Conservation (phyloP, 495 filamentous ascomycete genomes). For the Podospora pseudocomata region DNA sequence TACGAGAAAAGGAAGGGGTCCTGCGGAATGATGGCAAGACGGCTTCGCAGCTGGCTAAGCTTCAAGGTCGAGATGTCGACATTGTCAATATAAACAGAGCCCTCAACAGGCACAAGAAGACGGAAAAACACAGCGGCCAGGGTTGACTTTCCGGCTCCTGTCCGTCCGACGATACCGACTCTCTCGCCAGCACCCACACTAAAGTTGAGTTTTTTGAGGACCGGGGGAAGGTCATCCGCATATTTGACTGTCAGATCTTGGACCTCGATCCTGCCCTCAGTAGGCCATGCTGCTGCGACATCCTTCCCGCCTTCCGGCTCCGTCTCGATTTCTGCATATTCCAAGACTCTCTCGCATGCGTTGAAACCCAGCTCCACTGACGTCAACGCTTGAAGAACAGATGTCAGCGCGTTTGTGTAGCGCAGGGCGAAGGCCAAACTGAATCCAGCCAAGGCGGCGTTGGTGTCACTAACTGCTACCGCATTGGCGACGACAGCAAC, state of each 20-base stretch:
- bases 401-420: constrained; percentile 49
- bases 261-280: constrained; percentile 39
- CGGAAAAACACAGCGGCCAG: constrained; percentile 48
- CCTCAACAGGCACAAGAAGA: constrained; percentile 44
- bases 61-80: constrained; percentile 48
- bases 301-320: constrained; percentile 34
- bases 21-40: constrained; percentile 53
- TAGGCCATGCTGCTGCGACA: constrained; percentile 44
- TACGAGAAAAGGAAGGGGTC: constrained; percentile 51
- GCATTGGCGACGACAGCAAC: constrained; percentile 53
- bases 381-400: constrained; percentile 49
- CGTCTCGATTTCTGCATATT: constrained; percentile 38
- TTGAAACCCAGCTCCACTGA: constrained; percentile 45
- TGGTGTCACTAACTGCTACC: constrained; percentile 53
- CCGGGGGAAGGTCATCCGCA: constrained; percentile 38
- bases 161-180: constrained; percentile 51
- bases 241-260: constrained; percentile 41
- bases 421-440: constrained; percentile 50
- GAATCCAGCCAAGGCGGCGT: constrained; percentile 60
- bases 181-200: constrained; percentile 37
- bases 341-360: constrained; percentile 38
- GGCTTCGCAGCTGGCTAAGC: constrained; percentile 45
- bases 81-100: constrained; percentile 48
- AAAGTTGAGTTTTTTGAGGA: constrained; percentile 44
- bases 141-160: constrained; percentile 47